phyloP scores from a whole-genome alignment of 2,329 filamentous ascomycete genomes.

The Leptosphaerulina australis region DNA sequence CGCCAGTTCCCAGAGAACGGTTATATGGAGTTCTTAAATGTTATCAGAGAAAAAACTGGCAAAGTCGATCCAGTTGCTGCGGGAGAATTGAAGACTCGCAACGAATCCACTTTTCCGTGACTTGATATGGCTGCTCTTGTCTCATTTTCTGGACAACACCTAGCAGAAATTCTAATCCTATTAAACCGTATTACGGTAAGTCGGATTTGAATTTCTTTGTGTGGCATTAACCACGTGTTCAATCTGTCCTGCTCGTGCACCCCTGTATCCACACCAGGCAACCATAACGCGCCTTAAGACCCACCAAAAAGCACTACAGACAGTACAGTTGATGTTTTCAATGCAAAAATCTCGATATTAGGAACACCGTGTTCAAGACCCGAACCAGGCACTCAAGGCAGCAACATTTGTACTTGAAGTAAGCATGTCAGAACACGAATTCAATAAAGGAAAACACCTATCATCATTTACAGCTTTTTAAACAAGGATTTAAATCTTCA shows the following conservation, averaged over 20 bases:
- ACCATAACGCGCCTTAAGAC: constrained; percentile 8
- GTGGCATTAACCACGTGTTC: not conserved
- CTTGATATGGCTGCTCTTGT: too few species aligned
- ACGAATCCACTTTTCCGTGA: too few species aligned
- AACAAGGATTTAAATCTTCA: not conserved
- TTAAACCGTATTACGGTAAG: too few species aligned
- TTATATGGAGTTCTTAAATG: too few species aligned
- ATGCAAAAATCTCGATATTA: not conserved
- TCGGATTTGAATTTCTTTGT: not conserved
- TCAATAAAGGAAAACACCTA: too few species aligned
- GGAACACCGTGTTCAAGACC: not conserved
- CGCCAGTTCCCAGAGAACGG: too few species aligned
- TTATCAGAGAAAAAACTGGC: too few species aligned
- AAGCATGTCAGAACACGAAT: not conserved
- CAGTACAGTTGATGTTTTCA: not conserved
- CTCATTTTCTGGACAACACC: too few species aligned
- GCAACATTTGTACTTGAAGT: not conserved
- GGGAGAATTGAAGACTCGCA: too few species aligned
- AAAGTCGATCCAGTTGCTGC: too few species aligned
- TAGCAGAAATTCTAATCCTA: too few species aligned
- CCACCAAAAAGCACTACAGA: not conserved
- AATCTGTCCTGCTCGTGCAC: not conserved
- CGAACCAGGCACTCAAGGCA: not conserved
- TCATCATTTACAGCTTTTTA: not conserved
- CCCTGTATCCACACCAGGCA: constrained; percentile 6